Evolutionary conservation across 306 rosid genomes (phyloP).

Genomic region (Pueraria montana): DNA sequence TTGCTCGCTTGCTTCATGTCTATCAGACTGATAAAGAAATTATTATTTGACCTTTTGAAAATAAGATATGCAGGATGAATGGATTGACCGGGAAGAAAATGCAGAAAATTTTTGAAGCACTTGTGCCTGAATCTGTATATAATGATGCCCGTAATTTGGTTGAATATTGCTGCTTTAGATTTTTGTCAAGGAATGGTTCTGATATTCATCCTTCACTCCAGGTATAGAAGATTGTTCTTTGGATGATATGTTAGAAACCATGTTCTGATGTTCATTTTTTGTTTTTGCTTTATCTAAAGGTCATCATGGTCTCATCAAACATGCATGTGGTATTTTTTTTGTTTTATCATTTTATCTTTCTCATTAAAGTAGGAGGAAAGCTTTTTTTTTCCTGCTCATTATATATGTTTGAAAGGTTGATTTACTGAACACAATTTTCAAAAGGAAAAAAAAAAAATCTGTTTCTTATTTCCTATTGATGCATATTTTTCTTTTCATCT

Average conservation of each 20-base stretch:
- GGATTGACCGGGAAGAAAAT: slow-evolving; percentile 94
- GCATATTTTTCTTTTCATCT: slow-evolving; percentile 25
- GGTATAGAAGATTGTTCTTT: slow-evolving; percentile 55
- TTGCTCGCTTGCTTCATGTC: slow-evolving; percentile 47
- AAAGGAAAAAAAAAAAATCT: slow-evolving; percentile 1
- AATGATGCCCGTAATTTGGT: slow-evolving; percentile 87
- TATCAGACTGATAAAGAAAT: slow-evolving; percentile 50
- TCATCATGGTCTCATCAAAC: slow-evolving; percentile 13
- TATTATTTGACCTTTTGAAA: slow-evolving; percentile 62
- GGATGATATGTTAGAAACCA: slow-evolving; percentile 5
- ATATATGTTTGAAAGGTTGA: slow-evolving; percentile 9
- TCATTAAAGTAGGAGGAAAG: neutral
- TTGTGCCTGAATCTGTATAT: slow-evolving; percentile 75
- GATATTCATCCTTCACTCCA: slow-evolving; percentile 89
- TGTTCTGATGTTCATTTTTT: slow-evolving; percentile 21
- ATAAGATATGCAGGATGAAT: slow-evolving; percentile 93
- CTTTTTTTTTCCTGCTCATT: neutral
- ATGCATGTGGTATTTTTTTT: slow-evolving; percentile 6
- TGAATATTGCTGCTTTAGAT: slow-evolving; percentile 98
- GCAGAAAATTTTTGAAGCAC: slow-evolving; percentile 90
- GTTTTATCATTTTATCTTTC: slow-evolving; percentile 16
- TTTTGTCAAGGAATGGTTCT: slow-evolving; percentile 89
- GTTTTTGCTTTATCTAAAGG: slow-evolving; percentile 18
- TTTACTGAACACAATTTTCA: slow-evolving; percentile 1
- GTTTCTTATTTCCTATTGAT: neutral